phyloP scores from a whole-genome alignment of 2,329 filamentous ascomycete species.

The Zymoseptoria passerinii region DNA sequence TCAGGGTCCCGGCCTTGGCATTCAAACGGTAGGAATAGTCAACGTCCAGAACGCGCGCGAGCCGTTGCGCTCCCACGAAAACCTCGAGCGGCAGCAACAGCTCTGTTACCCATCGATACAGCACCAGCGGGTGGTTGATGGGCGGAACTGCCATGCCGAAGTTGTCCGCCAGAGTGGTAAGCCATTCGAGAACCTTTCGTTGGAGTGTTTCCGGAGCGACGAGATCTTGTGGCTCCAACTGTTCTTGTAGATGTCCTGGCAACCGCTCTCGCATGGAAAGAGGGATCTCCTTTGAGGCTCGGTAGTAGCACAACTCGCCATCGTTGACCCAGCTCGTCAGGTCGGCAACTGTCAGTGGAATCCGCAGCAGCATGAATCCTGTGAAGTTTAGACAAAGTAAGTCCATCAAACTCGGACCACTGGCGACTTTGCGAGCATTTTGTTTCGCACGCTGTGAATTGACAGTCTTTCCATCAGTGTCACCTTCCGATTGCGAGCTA shows the following conservation, averaged over 20 bases:
- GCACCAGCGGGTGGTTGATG: slow-evolving; percentile 59
- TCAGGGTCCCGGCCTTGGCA: slow-evolving; percentile 30
- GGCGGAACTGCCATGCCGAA: slow-evolving; percentile 65
- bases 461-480: slow-evolving; percentile 27
- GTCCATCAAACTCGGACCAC: slow-evolving; percentile 59
- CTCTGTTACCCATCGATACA: slow-evolving; percentile 61
- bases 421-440: slow-evolving; percentile 34
- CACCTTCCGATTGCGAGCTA: slow-evolving; percentile 49
- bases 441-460: slow-evolving; percentile 28
- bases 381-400: slow-evolving; percentile 73
- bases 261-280: slow-evolving; percentile 58
- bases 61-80: slow-evolving; percentile 50
- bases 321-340: slow-evolving; percentile 58
- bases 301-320: slow-evolving; percentile 63
- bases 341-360: slow-evolving; percentile 69
- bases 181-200: slow-evolving; percentile 51
- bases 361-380: slow-evolving; percentile 62
- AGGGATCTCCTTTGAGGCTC: slow-evolving; percentile 52
- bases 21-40: slow-evolving; percentile 46
- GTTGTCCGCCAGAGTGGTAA: slow-evolving; percentile 55
- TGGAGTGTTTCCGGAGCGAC: slow-evolving; percentile 54
- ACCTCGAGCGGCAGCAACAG: slow-evolving; percentile 68
- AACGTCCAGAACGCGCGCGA: slow-evolving; percentile 46
- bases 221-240: slow-evolving; percentile 47
- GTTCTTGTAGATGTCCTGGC: slow-evolving; percentile 51